phyloP scores from a whole-genome alignment of 192 early-diverging fungal species.

The Backusella westeae region DNA sequence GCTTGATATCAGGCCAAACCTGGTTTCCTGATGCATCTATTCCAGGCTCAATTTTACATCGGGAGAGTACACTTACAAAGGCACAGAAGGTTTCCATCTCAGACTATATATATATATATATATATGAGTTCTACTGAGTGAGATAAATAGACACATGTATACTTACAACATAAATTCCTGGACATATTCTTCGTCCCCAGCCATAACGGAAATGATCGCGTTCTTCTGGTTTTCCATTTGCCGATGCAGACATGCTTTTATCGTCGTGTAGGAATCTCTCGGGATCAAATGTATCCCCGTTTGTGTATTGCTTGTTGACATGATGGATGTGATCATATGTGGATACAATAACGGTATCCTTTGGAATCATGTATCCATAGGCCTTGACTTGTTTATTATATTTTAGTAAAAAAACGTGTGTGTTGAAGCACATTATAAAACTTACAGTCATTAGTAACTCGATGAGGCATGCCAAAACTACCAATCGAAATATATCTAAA shows the following conservation, averaged over 20 bases:
- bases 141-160: neutral
- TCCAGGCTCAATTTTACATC: neutral
- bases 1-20: neutral
- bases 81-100: neutral
- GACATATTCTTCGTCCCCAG: neutral
- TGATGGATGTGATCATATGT: neutral
- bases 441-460: neutral
- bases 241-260: neutral
- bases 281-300: neutral
- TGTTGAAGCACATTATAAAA: neutral
- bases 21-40: neutral
- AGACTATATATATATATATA: neutral
- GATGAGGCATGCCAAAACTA: neutral
- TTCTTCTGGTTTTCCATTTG: neutral
- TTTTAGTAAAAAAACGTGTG: neutral
- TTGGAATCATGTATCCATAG: neutral
- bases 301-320: neutral
- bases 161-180: neutral
- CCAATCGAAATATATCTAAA: neutral
- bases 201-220: neutral
- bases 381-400: neutral
- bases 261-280: neutral
- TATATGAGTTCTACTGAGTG: too few species aligned
- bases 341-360: neutral
- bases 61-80: neutral